Conservation (phyloP, 2,329 filamentous ascomycete species). For the Penicillium corylophilum region DNA sequence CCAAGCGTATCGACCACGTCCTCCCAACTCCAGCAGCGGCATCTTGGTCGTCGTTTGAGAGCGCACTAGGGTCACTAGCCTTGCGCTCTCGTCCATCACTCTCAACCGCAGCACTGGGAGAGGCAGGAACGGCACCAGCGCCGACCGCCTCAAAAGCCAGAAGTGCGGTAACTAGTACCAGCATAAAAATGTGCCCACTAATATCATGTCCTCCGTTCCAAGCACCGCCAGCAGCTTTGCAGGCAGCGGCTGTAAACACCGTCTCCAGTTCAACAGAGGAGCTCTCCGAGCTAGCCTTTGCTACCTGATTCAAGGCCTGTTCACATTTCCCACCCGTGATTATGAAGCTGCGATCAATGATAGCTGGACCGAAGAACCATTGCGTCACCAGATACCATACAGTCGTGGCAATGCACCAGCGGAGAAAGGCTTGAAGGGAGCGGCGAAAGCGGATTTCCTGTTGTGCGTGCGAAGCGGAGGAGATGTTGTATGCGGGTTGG, state of each 20-base stretch:
- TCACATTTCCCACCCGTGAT: conserved; percentile 85
- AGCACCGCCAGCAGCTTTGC: conserved; percentile 74
- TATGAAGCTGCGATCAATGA: conserved; percentile 88
- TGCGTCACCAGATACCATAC: conserved; percentile 89
- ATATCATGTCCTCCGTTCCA: conserved; percentile 98
- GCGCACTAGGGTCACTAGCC: conserved; percentile 19
- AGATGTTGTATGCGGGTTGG: conserved; percentile 59
- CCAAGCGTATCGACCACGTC: conserved; percentile 54
- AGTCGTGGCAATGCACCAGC: conserved; percentile 70
- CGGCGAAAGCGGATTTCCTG: conserved; percentile 40
- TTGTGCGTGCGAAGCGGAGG: conserved; percentile 24
- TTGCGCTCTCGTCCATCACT: conserved; percentile 42
- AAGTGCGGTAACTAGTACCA: conserved; percentile 80
- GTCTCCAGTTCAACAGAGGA: conserved; percentile 41
- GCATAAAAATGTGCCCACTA: conserved; percentile 88
- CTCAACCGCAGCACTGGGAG: not conserved
- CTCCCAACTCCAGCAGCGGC: conserved; percentile 52
- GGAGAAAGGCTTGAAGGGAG: conserved; percentile 59
- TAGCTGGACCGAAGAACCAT: conserved; percentile 89
- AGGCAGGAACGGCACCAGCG: conserved; percentile 42
- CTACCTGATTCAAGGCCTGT: conserved; percentile 51
- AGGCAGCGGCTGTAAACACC: conserved; percentile 72
- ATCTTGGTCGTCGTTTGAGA: conserved; percentile 24
- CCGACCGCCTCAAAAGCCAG: conserved; percentile 74
- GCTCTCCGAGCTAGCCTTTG: conserved; percentile 18